Evolutionary conservation across 1,284 basidiomycete species (phyloP), one percentile per base, ranked within the genome.

Genomic region (Hemileia vastatrix): DNA sequence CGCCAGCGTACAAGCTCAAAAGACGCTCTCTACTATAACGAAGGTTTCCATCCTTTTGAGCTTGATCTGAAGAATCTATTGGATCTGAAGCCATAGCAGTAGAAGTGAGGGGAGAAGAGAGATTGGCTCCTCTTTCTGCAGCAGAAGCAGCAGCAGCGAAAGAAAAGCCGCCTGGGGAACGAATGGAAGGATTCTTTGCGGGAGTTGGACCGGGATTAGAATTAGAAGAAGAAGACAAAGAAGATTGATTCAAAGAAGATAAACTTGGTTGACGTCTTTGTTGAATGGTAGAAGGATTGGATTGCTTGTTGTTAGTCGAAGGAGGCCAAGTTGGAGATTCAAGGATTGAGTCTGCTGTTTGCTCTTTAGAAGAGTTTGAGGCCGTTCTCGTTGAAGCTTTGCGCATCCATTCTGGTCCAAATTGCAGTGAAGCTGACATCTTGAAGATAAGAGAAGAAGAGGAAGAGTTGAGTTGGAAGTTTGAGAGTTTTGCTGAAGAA

Each of bases 321-420:
- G 33, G 36, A 48, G 33, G 31, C 15, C 8, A 19, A n/a, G 31
- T 21, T 21, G 2, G 32, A 23, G 33, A 57, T 64, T 11, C 59
- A 61, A 13, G 61, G 49, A 33, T 60, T 65, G 3, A 65, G 59
- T 44, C 63, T 67, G 24, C 59, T 67, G 40, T 55, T 50, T 23
- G 15, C n/a, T 27, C 8, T 21, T 19, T 27, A 15, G 23, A 31
- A 31, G 33, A 58, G 19, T 50, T 54, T 44, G 18, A 51, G 4
- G 27, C 32, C 44, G 36, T 36, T 45, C 44, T 63, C 55, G 53
- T 53, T 13, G 71, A 67, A 9, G 64, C 71, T 65, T 71, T 72
- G 52, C 71, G 70, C 71, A 72, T 72, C 71, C 71, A 72, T 60
- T 72, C 71, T 48, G 71, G 71, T 50, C 71, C 71, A 51, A 72